Conservation (phyloP, 257 asterid genomes). For the Vinca minor region DNA sequence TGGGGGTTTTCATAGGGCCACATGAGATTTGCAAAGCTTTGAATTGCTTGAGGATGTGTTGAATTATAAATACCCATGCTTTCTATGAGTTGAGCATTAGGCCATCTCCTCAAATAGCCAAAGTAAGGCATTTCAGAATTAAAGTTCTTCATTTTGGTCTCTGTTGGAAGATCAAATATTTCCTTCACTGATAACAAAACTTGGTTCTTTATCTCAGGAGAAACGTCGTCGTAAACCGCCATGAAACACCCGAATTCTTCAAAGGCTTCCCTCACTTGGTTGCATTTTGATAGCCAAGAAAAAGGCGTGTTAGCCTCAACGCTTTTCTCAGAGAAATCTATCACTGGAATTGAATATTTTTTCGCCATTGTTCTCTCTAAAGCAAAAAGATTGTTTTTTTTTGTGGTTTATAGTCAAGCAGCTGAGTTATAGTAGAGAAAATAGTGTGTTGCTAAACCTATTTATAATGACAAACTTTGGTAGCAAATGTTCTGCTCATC, state of each 20-base stretch:
- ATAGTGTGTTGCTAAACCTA: no score
- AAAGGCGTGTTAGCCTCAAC: constrained; percentile 20
- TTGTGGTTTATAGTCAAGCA: no score
- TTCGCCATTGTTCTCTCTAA: no score
- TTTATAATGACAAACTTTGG: no score
- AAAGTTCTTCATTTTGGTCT: constrained; percentile 34
- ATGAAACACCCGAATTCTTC: constrained; percentile 44
- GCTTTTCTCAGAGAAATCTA: constrained; percentile 27
- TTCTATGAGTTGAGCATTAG: constrained; percentile 35
- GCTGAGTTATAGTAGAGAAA: no score
- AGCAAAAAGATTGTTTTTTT: no score
- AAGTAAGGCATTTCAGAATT: constrained; percentile 27
- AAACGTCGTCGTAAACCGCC: constrained; percentile 26
- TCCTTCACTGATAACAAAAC: constrained; percentile 28
- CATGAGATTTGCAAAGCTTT: no score
- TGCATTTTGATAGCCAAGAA: constrained; percentile 35
- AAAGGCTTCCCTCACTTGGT: constrained; percentile 30
- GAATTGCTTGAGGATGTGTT: constrained; percentile 24
- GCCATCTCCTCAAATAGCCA: constrained; percentile 35
- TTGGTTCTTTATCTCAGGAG: constrained; percentile 19
- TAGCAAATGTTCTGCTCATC: no score
- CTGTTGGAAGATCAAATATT: constrained; percentile 38
- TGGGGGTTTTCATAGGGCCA: no score
- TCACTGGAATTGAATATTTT: constrained; percentile 18
- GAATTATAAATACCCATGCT: constrained; percentile 49